Percentiles rank a stretch among this genome's conserved stretches.
phyloP scores from a whole-genome alignment of 1,284 basidiomycete genomes.

The Entoloma clypeatum region DNA sequence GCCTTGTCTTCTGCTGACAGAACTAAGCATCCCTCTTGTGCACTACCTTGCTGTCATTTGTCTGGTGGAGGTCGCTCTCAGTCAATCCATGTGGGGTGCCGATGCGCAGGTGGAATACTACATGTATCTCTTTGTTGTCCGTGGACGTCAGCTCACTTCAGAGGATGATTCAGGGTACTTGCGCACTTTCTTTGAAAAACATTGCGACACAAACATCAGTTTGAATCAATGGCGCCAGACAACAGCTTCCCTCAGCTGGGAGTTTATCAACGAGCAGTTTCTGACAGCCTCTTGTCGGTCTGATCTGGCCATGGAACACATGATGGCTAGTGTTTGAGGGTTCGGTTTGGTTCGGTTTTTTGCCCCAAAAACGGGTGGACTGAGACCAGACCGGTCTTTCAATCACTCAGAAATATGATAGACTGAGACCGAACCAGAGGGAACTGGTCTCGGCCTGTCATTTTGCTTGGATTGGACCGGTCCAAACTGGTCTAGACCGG shows the following conservation, averaged over 20 bases:
- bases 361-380: no score
- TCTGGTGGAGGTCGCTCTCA: neutral
- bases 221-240: neutral
- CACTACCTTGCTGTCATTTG: constrained; percentile 1
- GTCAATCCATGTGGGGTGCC: neutral
- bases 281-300: neutral
- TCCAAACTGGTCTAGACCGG: no score
- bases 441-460: no score
- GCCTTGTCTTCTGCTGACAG: neutral
- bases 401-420: no score
- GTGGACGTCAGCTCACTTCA: neutral
- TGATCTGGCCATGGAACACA: neutral
- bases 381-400: no score
- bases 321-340: no score
- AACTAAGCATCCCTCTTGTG: neutral
- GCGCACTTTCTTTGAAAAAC: neutral
- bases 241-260: neutral
- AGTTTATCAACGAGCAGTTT: neutral
- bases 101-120: neutral
- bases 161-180: neutral
- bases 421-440: no score
- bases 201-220: neutral
- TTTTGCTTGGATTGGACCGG: no score
- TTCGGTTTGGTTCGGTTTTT: no score
- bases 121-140: neutral